Evolutionary conservation across 2,329 filamentous ascomycete genomes (phyloP).

Genomic region (Monilinia aucupariae): DNA sequence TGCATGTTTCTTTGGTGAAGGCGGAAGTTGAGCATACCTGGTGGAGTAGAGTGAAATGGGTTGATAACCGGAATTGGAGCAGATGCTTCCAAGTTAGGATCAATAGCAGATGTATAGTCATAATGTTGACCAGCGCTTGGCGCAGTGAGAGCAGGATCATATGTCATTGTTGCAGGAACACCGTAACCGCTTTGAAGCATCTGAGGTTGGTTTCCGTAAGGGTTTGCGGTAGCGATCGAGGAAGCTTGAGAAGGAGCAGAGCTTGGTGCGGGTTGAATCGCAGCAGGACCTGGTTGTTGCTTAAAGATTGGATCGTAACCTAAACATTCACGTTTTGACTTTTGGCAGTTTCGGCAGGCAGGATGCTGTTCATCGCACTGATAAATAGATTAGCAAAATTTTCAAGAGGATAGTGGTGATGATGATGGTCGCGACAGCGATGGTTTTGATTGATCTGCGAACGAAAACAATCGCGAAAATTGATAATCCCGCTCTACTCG

Average conservation of each 20-base stretch:
- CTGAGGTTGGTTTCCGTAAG: slow-evolving; percentile 44
- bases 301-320: slow-evolving; percentile 88
- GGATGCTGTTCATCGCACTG: slow-evolving; percentile 97
- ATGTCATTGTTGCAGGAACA: slow-evolving; percentile 3
- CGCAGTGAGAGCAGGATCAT: slow-evolving; percentile 33
- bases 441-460: slow-evolving; percentile 6
- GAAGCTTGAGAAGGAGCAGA: slow-evolving; percentile 30
- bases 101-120: slow-evolving; percentile 44
- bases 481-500: slow-evolving; percentile 16
- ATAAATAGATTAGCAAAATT: slow-evolving; percentile 20
- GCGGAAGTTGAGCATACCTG: slow-evolving; percentile 31
- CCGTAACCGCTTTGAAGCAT: slow-evolving; percentile 37
- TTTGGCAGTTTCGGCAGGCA: slow-evolving; percentile 83
- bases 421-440: slow-evolving; percentile 10
- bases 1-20: slow-evolving; percentile 34
- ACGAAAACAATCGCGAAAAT: slow-evolving; percentile 11
- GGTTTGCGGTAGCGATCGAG: slow-evolving; percentile 35
- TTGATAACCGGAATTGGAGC: slow-evolving; percentile 30
- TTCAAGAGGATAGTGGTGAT: slow-evolving; percentile 10
- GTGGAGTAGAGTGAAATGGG: slow-evolving; percentile 26
- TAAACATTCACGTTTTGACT: slow-evolving; percentile 80
- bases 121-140: slow-evolving; percentile 43
- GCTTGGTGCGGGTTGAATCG: slow-evolving; percentile 66
- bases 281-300: slow-evolving; percentile 58
- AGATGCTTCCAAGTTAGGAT: slow-evolving; percentile 45